Evolutionary conservation across 768 basidiomycete genomes (phyloP).

Genomic region (Suillus ampliporus): DNA sequence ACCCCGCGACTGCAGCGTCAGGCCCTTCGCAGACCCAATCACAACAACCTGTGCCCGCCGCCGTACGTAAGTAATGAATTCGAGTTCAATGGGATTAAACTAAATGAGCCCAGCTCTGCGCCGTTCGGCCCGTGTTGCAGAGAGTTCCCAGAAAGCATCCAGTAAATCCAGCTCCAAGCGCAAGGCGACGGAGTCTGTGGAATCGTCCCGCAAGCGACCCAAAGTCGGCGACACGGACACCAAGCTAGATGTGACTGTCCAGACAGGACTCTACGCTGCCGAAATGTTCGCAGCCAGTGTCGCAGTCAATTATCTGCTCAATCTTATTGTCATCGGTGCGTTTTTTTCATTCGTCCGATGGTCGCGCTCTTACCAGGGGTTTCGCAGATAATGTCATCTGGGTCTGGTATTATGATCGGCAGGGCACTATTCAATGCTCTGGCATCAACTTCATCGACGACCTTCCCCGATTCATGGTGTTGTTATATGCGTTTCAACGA

Average conservation of each 20-base stretch:
- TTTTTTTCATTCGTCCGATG: background rate
- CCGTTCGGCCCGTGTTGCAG: too few species aligned
- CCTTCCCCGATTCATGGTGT: conserved; percentile 10
- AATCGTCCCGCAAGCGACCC: too few species aligned
- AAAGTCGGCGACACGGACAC: too few species aligned
- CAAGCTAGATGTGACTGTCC: too few species aligned
- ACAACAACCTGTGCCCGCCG: background rate
- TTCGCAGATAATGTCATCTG: conserved; percentile 3
- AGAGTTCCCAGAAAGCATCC: too few species aligned
- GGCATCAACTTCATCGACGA: conserved; percentile 5
- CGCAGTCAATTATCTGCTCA: background rate
- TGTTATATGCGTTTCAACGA: conserved; percentile 1
- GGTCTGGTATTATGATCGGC: conserved; percentile 10
- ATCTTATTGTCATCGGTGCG: conserved; percentile 6
- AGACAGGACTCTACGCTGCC: background rate
- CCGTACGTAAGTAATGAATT: background rate
- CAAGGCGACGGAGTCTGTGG: too few species aligned
- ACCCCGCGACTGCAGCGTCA: background rate
- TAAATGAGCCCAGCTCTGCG: background rate
- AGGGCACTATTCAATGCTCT: background rate
- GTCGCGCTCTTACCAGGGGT: background rate
- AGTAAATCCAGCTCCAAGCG: too few species aligned
- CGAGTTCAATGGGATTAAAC: background rate
- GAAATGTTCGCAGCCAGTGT: conserved; percentile 9
- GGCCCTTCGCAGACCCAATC: background rate